Percentiles rank a stretch among this genome's conserved stretches.
Evolutionary conservation across 352 stramenopile genomes (phyloP).

Genomic region (Phytophthora pseudosyringae): DNA sequence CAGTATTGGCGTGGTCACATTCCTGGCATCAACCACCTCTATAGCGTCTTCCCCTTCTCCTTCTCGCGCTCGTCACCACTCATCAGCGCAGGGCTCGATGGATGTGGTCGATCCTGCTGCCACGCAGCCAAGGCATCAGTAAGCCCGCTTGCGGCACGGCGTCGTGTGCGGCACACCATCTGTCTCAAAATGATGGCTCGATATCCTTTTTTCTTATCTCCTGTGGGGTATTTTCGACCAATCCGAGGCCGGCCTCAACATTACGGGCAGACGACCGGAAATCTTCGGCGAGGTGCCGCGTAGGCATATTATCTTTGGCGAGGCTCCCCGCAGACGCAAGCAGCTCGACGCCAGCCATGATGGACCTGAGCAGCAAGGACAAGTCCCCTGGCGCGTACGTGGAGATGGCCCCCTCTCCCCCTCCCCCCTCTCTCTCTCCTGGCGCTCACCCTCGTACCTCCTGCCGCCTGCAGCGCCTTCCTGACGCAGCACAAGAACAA

Average conservation of each 20-base stretch:
- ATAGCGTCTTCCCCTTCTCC: not conserved
- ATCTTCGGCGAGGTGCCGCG: constrained; percentile 33
- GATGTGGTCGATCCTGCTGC: not conserved
- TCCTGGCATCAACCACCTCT: not conserved
- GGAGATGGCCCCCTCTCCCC: not conserved
- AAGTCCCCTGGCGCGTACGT: constrained; percentile 62
- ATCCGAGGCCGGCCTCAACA: not conserved
- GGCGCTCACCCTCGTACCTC: not conserved
- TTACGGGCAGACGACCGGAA: constrained; percentile 32
- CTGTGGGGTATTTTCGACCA: constrained; percentile 14
- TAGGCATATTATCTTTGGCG: constrained; percentile 34
- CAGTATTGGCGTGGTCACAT: too few species aligned
- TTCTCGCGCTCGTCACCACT: not conserved
- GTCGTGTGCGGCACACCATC: constrained; percentile 15
- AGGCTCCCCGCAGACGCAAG: constrained; percentile 1
- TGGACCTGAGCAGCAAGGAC: constrained; percentile 65
- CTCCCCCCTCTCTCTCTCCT: not conserved
- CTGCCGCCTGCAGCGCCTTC: constrained; percentile 50
- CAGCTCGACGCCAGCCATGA: constrained; percentile 28
- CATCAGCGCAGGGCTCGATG: not conserved
- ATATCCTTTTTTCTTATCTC: constrained; percentile 11
- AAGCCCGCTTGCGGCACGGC: too few species aligned
- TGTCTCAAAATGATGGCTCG: constrained; percentile 12
- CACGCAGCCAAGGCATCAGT: constrained; percentile 10
- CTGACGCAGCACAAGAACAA: constrained; percentile 94